Evolutionary conservation across 352 stramenopile genomes (phyloP).

Genomic region (Pythium aristosporum): DNA sequence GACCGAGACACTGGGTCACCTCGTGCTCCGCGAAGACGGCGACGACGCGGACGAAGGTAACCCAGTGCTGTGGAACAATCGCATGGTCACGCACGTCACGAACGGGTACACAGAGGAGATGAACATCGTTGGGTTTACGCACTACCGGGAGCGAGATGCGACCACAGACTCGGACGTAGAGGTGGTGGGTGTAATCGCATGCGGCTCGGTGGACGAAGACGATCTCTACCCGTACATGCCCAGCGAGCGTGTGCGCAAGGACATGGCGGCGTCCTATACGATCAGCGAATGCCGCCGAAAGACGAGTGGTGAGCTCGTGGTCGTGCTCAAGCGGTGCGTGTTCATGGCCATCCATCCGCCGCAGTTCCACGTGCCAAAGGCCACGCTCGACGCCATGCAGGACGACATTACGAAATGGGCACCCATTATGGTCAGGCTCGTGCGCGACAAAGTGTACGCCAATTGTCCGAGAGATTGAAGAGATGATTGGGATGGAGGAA

Average conservation of each 20-base stretch:
- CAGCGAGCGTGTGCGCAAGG: conserved; percentile 36
- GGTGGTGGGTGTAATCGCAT: conserved; percentile 35
- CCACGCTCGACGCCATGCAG: conserved; percentile 7
- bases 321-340: conserved; percentile 22
- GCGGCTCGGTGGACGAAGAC: conserved; percentile 47
- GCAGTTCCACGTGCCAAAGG: conserved; percentile 10
- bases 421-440: conserved; percentile 2
- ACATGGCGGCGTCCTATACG: conserved; percentile 32
- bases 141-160: conserved; percentile 7
- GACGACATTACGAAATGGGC: conserved; percentile 15
- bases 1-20: conserved; percentile 41
- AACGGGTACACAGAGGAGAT: conserved; percentile 33
- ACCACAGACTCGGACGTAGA: conserved; percentile 5
- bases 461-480: not conserved
- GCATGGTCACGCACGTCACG: conserved; percentile 30
- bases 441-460: conserved; percentile 18
- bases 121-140: conserved; percentile 34
- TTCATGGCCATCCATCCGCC: conserved; percentile 17
- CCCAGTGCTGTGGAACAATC: conserved; percentile 31
- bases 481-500: too few relatives aligned
- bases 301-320: conserved; percentile 12
- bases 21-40: conserved; percentile 44
- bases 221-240: conserved; percentile 47
- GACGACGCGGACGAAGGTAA: conserved; percentile 14
- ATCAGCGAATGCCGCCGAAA: conserved; percentile 11